Evolutionary conservation across 495 filamentous ascomycete genomes (phyloP).

Genomic region (Rhypophila decipiens): DNA sequence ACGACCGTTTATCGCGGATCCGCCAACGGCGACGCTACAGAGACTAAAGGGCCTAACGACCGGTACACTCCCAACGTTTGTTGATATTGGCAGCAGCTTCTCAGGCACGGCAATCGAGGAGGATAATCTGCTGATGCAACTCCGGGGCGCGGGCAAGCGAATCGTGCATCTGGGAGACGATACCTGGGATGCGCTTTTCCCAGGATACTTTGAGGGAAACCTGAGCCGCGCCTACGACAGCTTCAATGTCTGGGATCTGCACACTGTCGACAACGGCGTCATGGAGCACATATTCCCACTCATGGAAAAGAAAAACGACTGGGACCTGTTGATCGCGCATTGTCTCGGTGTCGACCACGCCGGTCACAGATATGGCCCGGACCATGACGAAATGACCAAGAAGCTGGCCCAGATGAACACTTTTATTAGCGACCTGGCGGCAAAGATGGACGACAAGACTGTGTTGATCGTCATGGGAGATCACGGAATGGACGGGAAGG

Average conservation of each 20-base stretch:
- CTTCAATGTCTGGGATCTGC: constrained; percentile 96
- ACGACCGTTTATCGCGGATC: constrained; percentile 93
- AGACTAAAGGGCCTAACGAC: constrained; percentile 91
- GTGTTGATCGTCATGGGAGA: constrained; percentile 94
- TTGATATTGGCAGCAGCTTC: constrained; percentile 92
- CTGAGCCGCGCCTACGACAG: constrained; percentile 87
- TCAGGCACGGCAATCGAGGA: constrained; percentile 96
- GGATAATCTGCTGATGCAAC: constrained; percentile 84
- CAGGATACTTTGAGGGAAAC: constrained; percentile 79
- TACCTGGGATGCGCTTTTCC: constrained; percentile 91
- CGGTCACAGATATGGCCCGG: constrained; percentile 89
- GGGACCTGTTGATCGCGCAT: constrained; percentile 91
- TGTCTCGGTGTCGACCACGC: constrained; percentile 96
- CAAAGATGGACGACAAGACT: constrained; percentile 72
- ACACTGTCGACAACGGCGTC: constrained; percentile 97
- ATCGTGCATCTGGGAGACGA: constrained; percentile 94
- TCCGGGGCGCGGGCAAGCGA: constrained; percentile 71
- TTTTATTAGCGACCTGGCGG: constrained; percentile 65
- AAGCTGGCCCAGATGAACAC: constrained; percentile 90
- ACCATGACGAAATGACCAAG: constrained; percentile 83
- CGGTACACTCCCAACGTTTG: constrained; percentile 88
- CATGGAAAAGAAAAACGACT: constrained; percentile 60
- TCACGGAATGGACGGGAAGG: constrained; percentile 96
- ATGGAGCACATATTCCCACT: constrained; percentile 85
- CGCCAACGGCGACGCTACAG: constrained; percentile 88